These are phyloP conservation scores for Pittosporum tobira DNA, from an alignment of 129 eudicot species.

Conservation along the genomic window DNA sequence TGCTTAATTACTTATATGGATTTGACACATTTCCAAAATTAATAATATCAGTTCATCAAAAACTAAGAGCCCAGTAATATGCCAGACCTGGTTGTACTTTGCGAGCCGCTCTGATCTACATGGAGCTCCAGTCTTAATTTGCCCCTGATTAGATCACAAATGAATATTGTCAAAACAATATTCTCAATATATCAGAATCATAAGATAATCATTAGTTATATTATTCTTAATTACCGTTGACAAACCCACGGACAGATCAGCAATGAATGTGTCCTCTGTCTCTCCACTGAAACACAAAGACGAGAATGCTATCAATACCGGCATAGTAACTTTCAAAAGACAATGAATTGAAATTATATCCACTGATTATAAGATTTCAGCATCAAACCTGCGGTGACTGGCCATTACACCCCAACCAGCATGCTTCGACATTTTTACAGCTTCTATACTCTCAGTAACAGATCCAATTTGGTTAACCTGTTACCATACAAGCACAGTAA, in stretches of 20 bases:
- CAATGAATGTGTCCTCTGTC: slow-evolving; percentile 88
- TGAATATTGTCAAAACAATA: background rate
- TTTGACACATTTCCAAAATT: background rate
- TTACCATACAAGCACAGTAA: slow-evolving; percentile 7
- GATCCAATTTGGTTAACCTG: slow-evolving; percentile 98
- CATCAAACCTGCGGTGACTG: slow-evolving; percentile 73
- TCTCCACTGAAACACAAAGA: slow-evolving; percentile 56
- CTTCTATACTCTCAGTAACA: slow-evolving; percentile 97
- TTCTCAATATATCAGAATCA: background rate
- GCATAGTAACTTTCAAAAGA: background rate
- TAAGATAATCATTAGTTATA: background rate
- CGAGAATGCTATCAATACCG: background rate
- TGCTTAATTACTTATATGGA: background rate
- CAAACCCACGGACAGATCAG: slow-evolving; percentile 87
- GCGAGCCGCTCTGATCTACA: slow-evolving; percentile 97
- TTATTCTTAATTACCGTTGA: slow-evolving; percentile 47
- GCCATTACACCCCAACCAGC: slow-evolving; percentile 99
- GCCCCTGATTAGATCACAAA: slow-evolving; percentile 48
- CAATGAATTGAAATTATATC: background rate
- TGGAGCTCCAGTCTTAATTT: slow-evolving; percentile 98
- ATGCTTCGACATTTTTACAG: slow-evolving; percentile 82
- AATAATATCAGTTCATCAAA: background rate
- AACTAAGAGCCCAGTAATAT: background rate
- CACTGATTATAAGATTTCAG: background rate
- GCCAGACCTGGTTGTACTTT: slow-evolving; percentile 67